Evolutionary conservation across 2,329 filamentous ascomycete species (phyloP).

Genomic region (Aspergillus sp.): DNA sequence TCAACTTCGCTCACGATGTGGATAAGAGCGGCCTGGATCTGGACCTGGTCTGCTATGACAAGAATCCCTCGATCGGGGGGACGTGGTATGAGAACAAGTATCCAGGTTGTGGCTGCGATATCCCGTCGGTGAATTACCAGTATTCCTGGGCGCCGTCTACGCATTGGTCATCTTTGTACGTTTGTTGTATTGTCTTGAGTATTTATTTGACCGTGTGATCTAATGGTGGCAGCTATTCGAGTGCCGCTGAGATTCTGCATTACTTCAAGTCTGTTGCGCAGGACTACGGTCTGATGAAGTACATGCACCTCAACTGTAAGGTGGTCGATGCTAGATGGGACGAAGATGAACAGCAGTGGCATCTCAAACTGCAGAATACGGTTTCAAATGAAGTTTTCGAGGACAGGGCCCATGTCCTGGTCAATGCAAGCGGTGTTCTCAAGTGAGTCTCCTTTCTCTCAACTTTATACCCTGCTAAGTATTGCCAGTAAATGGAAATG

Average conservation of each 20-base stretch:
- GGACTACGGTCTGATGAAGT: conserved; percentile 26
- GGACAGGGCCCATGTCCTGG: conserved; percentile 32
- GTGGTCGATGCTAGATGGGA: conserved; percentile 30
- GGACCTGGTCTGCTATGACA: conserved; percentile 23
- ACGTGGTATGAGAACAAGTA: conserved; percentile 35
- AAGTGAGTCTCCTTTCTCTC: conserved; percentile 18
- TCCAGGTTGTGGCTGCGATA: conserved; percentile 33
- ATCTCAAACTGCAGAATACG: not conserved
- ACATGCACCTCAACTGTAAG: conserved; percentile 26
- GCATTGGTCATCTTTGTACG: conserved; percentile 16
- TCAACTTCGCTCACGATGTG: conserved; percentile 20
- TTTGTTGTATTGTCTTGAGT: not conserved
- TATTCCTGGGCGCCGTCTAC: not conserved
- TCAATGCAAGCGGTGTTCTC: conserved; percentile 40
- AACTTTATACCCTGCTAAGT: not conserved
- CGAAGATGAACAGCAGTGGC: conserved; percentile 17
- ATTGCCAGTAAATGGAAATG: conserved; percentile 21
- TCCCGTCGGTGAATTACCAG: conserved; percentile 6
- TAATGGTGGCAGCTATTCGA: not conserved
- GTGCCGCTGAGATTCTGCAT: conserved; percentile 16
- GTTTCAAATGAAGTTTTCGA: conserved; percentile 19
- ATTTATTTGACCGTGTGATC: not conserved
- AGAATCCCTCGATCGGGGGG: conserved; percentile 29
- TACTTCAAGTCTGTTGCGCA: conserved; percentile 28
- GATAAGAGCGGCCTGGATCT: conserved; percentile 26